phyloP scores from a whole-genome alignment of 202 grass and related monocot species.

The Zoysia matrella region DNA sequence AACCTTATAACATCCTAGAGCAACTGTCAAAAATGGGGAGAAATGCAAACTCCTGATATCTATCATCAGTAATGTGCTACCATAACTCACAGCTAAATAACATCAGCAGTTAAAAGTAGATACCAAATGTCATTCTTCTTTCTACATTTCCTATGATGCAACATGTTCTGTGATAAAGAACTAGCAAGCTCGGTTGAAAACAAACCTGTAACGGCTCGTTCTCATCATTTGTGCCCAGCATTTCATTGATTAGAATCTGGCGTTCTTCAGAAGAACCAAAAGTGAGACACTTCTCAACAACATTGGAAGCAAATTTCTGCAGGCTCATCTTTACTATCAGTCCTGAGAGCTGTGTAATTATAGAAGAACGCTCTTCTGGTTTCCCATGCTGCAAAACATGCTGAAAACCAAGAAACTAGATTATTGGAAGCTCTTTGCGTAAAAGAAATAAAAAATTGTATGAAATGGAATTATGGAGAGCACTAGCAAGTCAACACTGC shows the following conservation, averaged over 20 bases:
- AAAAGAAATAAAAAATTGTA: constrained; percentile 12
- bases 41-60: background rate
- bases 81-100: constrained; percentile 3
- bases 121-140: background rate
- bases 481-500: background rate
- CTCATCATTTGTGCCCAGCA: constrained; percentile 94
- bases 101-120: background rate
- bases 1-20: background rate
- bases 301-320: constrained; percentile 97
- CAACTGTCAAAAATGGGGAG: background rate
- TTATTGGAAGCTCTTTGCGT: background rate
- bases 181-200: constrained; percentile 10
- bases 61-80: background rate
- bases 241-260: constrained; percentile 91
- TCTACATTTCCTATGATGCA: background rate
- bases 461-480: background rate
- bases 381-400: constrained; percentile 90
- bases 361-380: constrained; percentile 76
- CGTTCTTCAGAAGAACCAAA: constrained; percentile 75
- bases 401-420: constrained; percentile 47
- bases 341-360: constrained; percentile 77
- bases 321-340: constrained; percentile 98
- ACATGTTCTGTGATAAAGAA: constrained; percentile 12
- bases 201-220: constrained; percentile 94
- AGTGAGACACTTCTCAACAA: constrained; percentile 92